These are phyloP conservation scores for Ophiostoma ulmi DNA, from an alignment of 2,329 filamentous ascomycete genomes.

Conservation along the genomic window DNA sequence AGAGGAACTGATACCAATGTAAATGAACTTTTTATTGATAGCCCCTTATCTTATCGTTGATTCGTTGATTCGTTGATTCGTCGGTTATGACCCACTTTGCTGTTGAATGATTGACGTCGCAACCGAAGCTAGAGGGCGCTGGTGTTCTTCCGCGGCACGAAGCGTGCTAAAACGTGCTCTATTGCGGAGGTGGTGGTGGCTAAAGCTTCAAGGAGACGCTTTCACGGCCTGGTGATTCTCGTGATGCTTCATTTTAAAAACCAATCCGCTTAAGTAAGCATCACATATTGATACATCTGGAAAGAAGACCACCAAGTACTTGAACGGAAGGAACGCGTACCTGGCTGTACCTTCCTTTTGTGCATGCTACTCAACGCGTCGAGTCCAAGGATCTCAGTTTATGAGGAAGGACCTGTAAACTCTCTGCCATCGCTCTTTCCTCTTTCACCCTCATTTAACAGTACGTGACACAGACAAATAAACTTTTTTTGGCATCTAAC, in stretches of 20 bases:
- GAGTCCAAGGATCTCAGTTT: not conserved
- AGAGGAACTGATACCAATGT: not conserved
- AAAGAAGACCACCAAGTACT: not conserved
- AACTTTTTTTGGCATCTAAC: not conserved
- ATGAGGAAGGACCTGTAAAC: not conserved
- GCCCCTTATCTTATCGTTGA: not conserved
- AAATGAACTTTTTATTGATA: not conserved
- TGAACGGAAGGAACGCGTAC: not conserved
- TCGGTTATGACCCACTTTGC: not conserved
- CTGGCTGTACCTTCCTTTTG: not conserved
- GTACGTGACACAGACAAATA: not conserved
- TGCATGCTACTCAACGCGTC: not conserved
- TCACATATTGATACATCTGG: not conserved
- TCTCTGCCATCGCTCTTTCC: not conserved
- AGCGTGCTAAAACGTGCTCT: conserved; percentile 9
- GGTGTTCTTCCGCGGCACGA: conserved; percentile 1
- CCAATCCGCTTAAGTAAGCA: not conserved
- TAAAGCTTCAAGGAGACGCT: not conserved
- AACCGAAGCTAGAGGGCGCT: not conserved
- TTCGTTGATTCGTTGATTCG: not conserved
- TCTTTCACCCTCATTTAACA: not conserved
- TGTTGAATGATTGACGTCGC: not conserved
- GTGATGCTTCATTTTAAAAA: not conserved
- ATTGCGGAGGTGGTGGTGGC: not conserved
- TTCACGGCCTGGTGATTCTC: not conserved